These are phyloP conservation scores for Tetraselmis striata DNA, from an alignment of 139 green algal genomes.

Conservation along the genomic window DNA sequence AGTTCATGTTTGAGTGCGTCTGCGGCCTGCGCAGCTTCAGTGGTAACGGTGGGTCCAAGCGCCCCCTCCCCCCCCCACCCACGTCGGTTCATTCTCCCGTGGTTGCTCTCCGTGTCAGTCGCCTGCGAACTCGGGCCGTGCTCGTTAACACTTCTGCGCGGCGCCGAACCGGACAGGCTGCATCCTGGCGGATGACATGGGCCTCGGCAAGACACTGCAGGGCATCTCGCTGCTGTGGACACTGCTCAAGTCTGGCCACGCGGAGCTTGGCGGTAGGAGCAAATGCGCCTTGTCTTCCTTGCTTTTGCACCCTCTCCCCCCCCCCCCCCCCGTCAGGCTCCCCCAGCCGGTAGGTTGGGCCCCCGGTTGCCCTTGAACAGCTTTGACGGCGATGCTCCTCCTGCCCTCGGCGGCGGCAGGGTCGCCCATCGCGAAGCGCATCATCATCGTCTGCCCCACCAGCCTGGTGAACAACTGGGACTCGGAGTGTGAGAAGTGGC, in stretches of 20 bases:
- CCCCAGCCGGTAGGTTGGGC: too few species aligned
- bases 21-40: slow-evolving; percentile 57
- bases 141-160: neutral
- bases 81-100: neutral
- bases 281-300: too few species aligned
- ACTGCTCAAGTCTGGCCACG: slow-evolving; percentile 61
- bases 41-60: slow-evolving; percentile 26
- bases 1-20: slow-evolving; percentile 99
- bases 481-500: slow-evolving; percentile 89
- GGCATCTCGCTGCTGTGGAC: slow-evolving; percentile 93
- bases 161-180: slow-evolving; percentile 66
- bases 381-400: slow-evolving; percentile 21
- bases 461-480: slow-evolving; percentile 97
- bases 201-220: slow-evolving; percentile 50
- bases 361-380: too few species aligned
- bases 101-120: neutral
- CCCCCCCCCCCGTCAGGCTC: too few species aligned
- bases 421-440: slow-evolving; percentile 65
- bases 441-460: slow-evolving; percentile 97
- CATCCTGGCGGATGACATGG: slow-evolving; percentile 97
- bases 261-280: slow-evolving; percentile 52
- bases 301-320: too few species aligned
- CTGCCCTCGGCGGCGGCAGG: too few species aligned
- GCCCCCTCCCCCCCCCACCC: neutral
- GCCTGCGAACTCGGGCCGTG: neutral